phyloP scores from a whole-genome alignment of 2,329 filamentous ascomycete genomes.

The Myriangium duriaei region DNA sequence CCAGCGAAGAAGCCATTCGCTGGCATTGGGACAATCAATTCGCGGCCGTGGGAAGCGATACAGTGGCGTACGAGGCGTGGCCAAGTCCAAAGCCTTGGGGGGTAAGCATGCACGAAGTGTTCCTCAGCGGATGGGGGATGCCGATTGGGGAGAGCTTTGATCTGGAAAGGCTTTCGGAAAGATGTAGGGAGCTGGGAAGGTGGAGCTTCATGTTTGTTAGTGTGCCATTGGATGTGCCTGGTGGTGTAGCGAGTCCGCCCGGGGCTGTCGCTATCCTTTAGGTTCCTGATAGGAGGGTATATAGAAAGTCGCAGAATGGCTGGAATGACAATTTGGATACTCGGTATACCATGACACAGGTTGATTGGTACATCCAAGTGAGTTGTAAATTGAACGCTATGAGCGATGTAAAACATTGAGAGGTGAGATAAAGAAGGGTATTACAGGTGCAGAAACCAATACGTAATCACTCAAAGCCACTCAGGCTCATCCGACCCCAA shows the following conservation, averaged over 20 bases:
- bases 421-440: too few species aligned
- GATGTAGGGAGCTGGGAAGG: constrained; percentile 25
- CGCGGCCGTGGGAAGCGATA: constrained; percentile 44
- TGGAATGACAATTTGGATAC: not conserved
- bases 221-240: constrained; percentile 31
- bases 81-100: constrained; percentile 19
- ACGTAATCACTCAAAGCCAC: not conserved
- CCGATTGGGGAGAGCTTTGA: constrained; percentile 36
- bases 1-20: constrained; percentile 35
- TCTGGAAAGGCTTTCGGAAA: constrained; percentile 27
- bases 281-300: not conserved
- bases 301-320: not conserved
- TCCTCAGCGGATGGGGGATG: constrained; percentile 30
- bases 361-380: not conserved
- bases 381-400: too few species aligned
- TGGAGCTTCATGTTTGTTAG: constrained; percentile 35
- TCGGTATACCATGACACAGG: not conserved
- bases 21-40: constrained; percentile 49
- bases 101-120: constrained; percentile 27
- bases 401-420: too few species aligned
- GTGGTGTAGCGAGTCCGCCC: constrained; percentile 22
- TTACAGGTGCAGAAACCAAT: not conserved
- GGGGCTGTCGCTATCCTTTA: constrained; percentile 24
- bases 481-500: not conserved
- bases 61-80: constrained; percentile 38